phyloP scores from a whole-genome alignment of 768 basidiomycete species.

The Tricholoma sp. region DNA sequence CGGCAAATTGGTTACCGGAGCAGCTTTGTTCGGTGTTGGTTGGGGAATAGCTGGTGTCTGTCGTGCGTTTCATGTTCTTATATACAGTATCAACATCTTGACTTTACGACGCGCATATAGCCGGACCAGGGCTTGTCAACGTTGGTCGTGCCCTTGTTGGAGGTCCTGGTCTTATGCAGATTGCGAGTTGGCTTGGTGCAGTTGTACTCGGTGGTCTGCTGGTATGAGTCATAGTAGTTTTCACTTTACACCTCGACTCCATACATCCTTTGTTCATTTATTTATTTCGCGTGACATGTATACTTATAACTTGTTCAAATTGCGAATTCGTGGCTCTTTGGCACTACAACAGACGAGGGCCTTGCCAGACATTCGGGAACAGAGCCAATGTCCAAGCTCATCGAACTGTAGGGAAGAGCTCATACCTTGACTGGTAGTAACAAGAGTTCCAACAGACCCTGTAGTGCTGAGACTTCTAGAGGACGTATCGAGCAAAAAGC shows the following conservation, averaged over 20 bases:
- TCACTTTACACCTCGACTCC: no score
- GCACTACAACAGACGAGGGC: no score
- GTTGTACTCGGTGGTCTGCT: slow-evolving; percentile 37
- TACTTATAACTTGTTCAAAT: not conserved
- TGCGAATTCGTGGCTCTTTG: not conserved
- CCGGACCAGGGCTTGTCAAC: slow-evolving; percentile 60
- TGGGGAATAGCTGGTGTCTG: slow-evolving; percentile 61
- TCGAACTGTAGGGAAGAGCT: not conserved
- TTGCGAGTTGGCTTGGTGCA: slow-evolving; percentile 37
- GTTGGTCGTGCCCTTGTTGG: slow-evolving; percentile 43
- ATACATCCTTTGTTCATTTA: no score
- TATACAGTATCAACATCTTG: not conserved
- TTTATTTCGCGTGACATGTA: not conserved
- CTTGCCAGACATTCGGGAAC: not conserved
- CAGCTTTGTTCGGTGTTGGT: slow-evolving; percentile 55
- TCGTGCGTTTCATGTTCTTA: slow-evolving; percentile 37
- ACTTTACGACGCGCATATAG: slow-evolving; percentile 24
- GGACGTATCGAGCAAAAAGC: no score
- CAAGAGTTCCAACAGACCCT: not conserved
- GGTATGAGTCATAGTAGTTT: slow-evolving; percentile 9
- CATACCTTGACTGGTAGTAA: not conserved
- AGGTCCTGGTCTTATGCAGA: slow-evolving; percentile 26
- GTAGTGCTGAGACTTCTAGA: not conserved
- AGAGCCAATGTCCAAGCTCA: not conserved
- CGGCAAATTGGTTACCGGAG: slow-evolving; percentile 40